These are phyloP conservation scores for Ophiostoma himal-ulmi DNA, from an alignment of 2,329 filamentous ascomycete genomes.

Conservation along the genomic window DNA sequence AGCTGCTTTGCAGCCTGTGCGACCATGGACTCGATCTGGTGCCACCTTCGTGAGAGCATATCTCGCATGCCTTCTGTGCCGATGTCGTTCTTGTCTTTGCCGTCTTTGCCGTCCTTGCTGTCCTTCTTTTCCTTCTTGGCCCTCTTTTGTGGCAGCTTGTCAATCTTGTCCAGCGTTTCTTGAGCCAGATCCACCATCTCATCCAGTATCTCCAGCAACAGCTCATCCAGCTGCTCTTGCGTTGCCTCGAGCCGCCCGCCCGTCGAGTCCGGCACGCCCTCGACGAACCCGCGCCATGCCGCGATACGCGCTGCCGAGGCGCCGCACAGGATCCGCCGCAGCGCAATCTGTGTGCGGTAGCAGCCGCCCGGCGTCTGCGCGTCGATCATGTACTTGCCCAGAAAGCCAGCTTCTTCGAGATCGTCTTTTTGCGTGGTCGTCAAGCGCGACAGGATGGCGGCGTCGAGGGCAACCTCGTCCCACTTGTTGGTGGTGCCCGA, in stretches of 20 bases:
- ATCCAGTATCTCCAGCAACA: conserved; percentile 22
- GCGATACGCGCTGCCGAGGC: conserved; percentile 9
- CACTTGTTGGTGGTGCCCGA: conserved; percentile 41
- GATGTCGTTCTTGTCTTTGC: conserved; percentile 14
- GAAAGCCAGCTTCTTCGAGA: conserved; percentile 26
- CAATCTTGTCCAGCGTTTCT: conserved; percentile 16
- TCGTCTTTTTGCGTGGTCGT: conserved; percentile 18
- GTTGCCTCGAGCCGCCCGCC: conserved; percentile 2
- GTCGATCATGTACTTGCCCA: conserved; percentile 29
- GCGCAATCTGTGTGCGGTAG: conserved; percentile 29
- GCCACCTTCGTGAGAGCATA: conserved; percentile 25
- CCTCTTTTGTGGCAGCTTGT: conserved; percentile 14
- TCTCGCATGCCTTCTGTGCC: conserved; percentile 23
- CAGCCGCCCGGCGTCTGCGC: conserved; percentile 28
- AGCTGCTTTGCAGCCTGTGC: conserved; percentile 19
- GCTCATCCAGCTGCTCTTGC: conserved; percentile 15
- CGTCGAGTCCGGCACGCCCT: conserved; percentile 15
- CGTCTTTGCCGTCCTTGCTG: conserved; percentile 10
- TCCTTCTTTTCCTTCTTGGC: neutral
- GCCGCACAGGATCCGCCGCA: conserved; percentile 26
- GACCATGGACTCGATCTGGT: conserved; percentile 26
- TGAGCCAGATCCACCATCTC: conserved; percentile 23
- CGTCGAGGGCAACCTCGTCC: conserved; percentile 45
- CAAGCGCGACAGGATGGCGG: conserved; percentile 36
- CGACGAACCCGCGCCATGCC: conserved; percentile 25